A percentile compares a stretch with the other conserved stretches of the same genome.
phyloP scores from a whole-genome alignment of 306 rosid species.

The Glycine latifolia region DNA sequence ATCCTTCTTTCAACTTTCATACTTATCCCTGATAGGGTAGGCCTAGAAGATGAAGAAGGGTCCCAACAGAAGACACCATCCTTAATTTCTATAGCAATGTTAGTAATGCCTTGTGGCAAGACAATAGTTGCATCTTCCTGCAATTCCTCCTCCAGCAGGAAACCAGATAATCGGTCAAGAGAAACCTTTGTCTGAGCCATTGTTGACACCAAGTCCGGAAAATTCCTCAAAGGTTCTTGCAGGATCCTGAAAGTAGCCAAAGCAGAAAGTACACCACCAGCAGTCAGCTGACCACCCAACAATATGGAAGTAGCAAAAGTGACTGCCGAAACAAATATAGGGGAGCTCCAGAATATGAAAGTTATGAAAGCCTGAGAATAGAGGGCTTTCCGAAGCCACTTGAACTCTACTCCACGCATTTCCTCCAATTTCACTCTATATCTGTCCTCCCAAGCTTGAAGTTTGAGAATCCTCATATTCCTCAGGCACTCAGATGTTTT shows the following conservation, averaged over 20 bases:
- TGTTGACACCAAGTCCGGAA: slow-evolving; percentile 96
- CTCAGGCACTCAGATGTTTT: slow-evolving; percentile 94
- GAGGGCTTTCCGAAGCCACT: slow-evolving; percentile 92
- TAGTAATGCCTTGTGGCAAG: slow-evolving; percentile 78
- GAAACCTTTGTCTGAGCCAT: slow-evolving; percentile 99
- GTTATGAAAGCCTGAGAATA: slow-evolving; percentile 98
- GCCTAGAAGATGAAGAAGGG: slow-evolving; percentile 73
- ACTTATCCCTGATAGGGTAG: slow-evolving; percentile 81
- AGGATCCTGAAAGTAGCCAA: slow-evolving; percentile 98
- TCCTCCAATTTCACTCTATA: slow-evolving; percentile 81
- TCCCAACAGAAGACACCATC: slow-evolving; percentile 89
- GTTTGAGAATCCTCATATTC: slow-evolving; percentile 97
- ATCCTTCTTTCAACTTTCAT: slow-evolving; percentile 83
- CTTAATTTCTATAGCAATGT: slow-evolving; percentile 78
- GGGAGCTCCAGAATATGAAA: slow-evolving; percentile 99
- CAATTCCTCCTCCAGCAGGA: slow-evolving; percentile 93
- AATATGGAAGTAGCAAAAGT: slow-evolving; percentile 88
- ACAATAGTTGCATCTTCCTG: slow-evolving; percentile 87
- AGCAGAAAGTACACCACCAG: slow-evolving; percentile 98
- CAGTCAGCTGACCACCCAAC: slow-evolving; percentile 85
- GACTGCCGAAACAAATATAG: slow-evolving; percentile 96
- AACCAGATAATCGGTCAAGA: slow-evolving; percentile 89
- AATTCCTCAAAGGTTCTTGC: slow-evolving; percentile 98
- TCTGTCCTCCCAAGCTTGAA: slow-evolving; percentile 99
- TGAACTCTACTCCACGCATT: slow-evolving; percentile 94